These are phyloP conservation scores for Aspergillus awamori DNA, from an alignment of 2,329 filamentous ascomycete genomes.

Conservation along the genomic window DNA sequence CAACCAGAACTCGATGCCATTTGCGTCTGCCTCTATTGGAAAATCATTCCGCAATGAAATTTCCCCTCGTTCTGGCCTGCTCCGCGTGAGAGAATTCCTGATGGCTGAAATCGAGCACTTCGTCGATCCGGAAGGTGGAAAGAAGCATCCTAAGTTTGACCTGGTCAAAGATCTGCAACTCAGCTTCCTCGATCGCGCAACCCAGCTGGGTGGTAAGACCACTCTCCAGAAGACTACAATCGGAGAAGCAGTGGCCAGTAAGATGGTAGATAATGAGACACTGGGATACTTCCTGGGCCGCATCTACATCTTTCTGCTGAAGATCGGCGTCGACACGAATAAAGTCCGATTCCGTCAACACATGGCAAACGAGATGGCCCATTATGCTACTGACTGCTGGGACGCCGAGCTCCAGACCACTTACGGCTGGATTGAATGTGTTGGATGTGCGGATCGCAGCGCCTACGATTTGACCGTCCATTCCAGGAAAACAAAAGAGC, in stretches of 20 bases:
- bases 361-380: slow-evolving; percentile 90
- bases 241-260: slow-evolving; percentile 79
- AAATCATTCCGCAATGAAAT: slow-evolving; percentile 99
- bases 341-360: slow-evolving; percentile 98
- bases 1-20: slow-evolving; percentile 93
- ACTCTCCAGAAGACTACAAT: slow-evolving; percentile 72
- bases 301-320: slow-evolving; percentile 86
- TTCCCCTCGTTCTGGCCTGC: slow-evolving; percentile 84
- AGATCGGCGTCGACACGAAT: slow-evolving; percentile 80
- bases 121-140: slow-evolving; percentile 90
- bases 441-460: slow-evolving; percentile 92
- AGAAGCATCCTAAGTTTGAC: slow-evolving; percentile 87
- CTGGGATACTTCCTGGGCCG: slow-evolving; percentile 95
- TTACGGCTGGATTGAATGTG: slow-evolving; percentile 97
- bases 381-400: slow-evolving; percentile 98
- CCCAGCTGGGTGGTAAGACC: slow-evolving; percentile 85
- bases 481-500: slow-evolving; percentile 85
- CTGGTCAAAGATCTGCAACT: slow-evolving; percentile 85
- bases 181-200: slow-evolving; percentile 78
- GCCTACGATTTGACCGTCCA: slow-evolving; percentile 94
- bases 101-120: slow-evolving; percentile 99
- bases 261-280: slow-evolving; percentile 94
- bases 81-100: slow-evolving; percentile 93
- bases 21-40: slow-evolving; percentile 94
- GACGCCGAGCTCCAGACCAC: slow-evolving; percentile 90